Conservation (phyloP, 2,329 filamentous ascomycete genomes). For the Thermomyces lanuginosus region DNA sequence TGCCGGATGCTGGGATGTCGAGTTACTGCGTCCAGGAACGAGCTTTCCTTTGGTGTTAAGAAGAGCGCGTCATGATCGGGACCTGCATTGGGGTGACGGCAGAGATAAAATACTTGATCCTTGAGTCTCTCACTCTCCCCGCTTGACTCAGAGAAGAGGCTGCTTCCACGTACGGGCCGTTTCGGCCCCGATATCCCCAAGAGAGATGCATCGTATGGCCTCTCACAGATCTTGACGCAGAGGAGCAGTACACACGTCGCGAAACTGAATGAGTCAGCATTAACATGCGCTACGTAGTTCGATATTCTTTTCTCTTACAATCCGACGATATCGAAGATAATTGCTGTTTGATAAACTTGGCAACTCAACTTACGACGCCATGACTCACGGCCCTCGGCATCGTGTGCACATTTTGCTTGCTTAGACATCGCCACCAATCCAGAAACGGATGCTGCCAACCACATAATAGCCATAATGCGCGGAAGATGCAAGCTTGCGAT, state of each 20-base stretch:
- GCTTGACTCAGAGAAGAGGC: slow-evolving; percentile 18
- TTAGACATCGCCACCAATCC: slow-evolving; percentile 22
- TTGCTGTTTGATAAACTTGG: slow-evolving; percentile 18
- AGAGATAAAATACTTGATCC: slow-evolving; percentile 22
- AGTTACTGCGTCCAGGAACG: slow-evolving; percentile 13
- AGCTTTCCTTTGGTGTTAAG: slow-evolving; percentile 9
- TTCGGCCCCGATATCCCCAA: slow-evolving; percentile 19
- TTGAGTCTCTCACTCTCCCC: slow-evolving; percentile 23
- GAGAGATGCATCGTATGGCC: slow-evolving; percentile 23
- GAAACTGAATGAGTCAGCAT: slow-evolving; percentile 11
- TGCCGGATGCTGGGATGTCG: slow-evolving; percentile 17
- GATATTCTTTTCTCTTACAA: slow-evolving; percentile 16
- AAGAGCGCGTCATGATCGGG: slow-evolving; percentile 12
- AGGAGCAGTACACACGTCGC: slow-evolving; percentile 23
- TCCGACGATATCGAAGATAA: slow-evolving; percentile 19
- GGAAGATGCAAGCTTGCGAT: slow-evolving; percentile 20
- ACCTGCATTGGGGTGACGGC: slow-evolving; percentile 19
- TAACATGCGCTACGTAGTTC: background rate
- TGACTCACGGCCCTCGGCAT: slow-evolving; percentile 11
- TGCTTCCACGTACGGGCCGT: slow-evolving; percentile 11
- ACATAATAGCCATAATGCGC: slow-evolving; percentile 19
- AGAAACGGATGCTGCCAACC: slow-evolving; percentile 22
- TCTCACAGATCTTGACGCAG: slow-evolving; percentile 20
- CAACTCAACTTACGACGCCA: slow-evolving; percentile 24
- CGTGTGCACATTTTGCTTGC: slow-evolving; percentile 18